phyloP scores from a whole-genome alignment of 257 asterid genomes.

The Lantana camara region DNA sequence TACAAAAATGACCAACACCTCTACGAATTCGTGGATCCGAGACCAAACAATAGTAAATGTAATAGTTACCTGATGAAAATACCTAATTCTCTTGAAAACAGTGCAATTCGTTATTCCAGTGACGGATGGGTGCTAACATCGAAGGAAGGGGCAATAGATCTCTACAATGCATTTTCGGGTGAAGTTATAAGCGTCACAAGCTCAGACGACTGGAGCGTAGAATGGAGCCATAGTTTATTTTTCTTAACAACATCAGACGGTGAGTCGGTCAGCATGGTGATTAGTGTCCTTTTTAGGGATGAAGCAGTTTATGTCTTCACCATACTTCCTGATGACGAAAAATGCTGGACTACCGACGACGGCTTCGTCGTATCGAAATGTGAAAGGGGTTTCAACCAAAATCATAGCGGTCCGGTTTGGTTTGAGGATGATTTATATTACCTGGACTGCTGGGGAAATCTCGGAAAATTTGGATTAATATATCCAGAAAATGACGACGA shows the following conservation, averaged over 20 bases:
- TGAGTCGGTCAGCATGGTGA: neutral
- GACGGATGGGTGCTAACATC: neutral
- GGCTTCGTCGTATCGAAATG: no score
- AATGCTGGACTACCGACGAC: neutral
- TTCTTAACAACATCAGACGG: rapidly evolving
- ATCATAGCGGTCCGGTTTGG: neutral
- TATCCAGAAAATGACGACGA: neutral
- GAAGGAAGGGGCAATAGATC: neutral
- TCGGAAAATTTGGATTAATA: neutral
- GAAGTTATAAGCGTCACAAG: neutral
- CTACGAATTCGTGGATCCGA: neutral
- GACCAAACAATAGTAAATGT: no score
- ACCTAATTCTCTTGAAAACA: neutral
- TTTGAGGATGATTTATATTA: neutral
- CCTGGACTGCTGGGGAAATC: neutral
- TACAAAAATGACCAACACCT: neutral
- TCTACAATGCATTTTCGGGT: neutral
- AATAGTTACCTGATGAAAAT: neutral
- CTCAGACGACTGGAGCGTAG: no score
- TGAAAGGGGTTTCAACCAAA: neutral
- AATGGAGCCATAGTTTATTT: no score
- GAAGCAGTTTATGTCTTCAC: neutral
- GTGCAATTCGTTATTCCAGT: neutral
- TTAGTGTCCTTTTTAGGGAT: no score
- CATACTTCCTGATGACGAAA: neutral